Evolutionary conservation across 768 basidiomycete species (phyloP), one percentile per base, ranked within the genome.

Genomic region (Mycena kentingensis): DNA sequence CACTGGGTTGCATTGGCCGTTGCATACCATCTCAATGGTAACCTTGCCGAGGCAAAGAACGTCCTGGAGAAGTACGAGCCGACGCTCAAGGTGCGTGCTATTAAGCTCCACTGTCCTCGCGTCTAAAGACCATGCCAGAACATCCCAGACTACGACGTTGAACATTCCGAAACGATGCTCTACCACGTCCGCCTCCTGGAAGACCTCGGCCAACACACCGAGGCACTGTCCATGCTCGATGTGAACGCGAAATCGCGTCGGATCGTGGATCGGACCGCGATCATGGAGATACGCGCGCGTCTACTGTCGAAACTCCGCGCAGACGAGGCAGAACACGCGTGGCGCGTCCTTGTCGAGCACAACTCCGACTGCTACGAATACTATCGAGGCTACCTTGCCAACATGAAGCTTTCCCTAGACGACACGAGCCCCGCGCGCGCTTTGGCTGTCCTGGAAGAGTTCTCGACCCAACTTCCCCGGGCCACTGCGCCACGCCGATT

Each of bases 1-100:
- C 88, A 94, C 67, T 99, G 97, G 97, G 71, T 93, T 47, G 90
- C 82, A 2, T 77, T 94, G 41, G 93, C 93, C 13, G 81, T 98
- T 24, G 93, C 95, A 3, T 87, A 92, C 68, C 88, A 93, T 63
- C 77, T 98, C 15, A 88, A 84, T 52, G 87, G 88, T 5, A 86
- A 94, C 56, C 67, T 82, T 3, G 62, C 67, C 11, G 87, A 90
- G 60, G 86, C 93, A 2, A 81, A 80, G 63, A 81, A 81, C 25
- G 81, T 90, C 2, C 68, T 96, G 25, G 84, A 90, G 50, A 80
- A 84, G 39, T 90, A 93, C 63, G 79, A 86, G 57, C 71, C 66
- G 19, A 84, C 79, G 7, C 69, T 93, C 24, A 91, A 93, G 79
- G 90, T 87, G 52, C 29, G 75, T 66, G 32, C 48, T n/a, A 8